Evolutionary conservation across 129 eudicot genomes (phyloP).

Genomic region (Solidago caesia): DNA sequence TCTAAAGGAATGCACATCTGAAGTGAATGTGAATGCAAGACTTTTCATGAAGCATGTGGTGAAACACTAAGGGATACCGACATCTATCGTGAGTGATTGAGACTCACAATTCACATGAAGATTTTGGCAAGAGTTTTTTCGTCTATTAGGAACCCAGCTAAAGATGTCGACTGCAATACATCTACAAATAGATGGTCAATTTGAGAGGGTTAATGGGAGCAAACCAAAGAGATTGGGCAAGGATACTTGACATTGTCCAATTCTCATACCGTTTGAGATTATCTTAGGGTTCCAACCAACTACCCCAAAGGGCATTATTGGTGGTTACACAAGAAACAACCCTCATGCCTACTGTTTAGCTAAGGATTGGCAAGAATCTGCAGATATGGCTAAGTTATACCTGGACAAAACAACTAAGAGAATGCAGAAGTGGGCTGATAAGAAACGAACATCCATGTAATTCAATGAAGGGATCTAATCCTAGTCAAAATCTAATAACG

Average conservation of each 20-base stretch:
- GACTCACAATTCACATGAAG: background rate
- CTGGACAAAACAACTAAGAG: too few relatives aligned
- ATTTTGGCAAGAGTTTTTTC: background rate
- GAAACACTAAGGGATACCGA: background rate
- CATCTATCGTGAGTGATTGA: background rate
- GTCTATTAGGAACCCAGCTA: background rate
- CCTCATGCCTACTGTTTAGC: too few relatives aligned
- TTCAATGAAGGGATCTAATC: too few relatives aligned
- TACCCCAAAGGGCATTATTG: too few relatives aligned
- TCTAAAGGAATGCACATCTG: background rate
- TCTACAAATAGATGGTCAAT: background rate
- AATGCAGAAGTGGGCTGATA: too few relatives aligned
- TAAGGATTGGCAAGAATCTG: too few relatives aligned
- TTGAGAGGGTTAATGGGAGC: background rate
- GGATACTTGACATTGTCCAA: background rate
- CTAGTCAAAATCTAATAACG: too few relatives aligned
- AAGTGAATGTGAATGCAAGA: background rate
- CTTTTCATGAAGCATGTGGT: background rate
- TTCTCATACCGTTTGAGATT: background rate
- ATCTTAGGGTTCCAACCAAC: too few relatives aligned
- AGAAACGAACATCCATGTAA: too few relatives aligned
- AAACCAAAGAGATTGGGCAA: background rate
- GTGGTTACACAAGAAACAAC: too few relatives aligned
- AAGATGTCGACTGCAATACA: background rate
- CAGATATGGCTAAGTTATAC: too few relatives aligned